phyloP scores from a whole-genome alignment of 2,329 filamentous ascomycete genomes.

The Knoxdaviesia proteae region DNA sequence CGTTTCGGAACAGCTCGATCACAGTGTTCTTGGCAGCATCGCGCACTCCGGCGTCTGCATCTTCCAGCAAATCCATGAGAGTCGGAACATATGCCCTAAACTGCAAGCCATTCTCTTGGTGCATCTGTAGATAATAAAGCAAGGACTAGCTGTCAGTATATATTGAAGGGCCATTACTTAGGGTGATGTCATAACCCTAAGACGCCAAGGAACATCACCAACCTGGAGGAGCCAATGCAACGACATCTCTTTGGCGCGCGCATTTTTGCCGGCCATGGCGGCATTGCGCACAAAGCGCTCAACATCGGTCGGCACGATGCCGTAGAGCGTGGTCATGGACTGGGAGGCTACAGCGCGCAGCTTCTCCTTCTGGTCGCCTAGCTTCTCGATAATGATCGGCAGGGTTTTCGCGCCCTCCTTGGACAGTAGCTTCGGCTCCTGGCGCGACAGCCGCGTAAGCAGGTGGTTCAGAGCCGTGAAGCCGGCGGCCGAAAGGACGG shows the following conservation, averaged over 20 bases:
- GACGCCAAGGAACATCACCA: conserved; percentile 7
- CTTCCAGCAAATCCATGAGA: conserved; percentile 72
- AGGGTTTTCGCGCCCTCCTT: conserved; percentile 53
- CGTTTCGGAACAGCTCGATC: conserved; percentile 71
- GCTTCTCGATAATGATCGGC: conserved; percentile 58
- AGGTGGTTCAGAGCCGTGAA: conserved; percentile 79
- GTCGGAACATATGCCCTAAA: conserved; percentile 69
- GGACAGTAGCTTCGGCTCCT: conserved; percentile 54
- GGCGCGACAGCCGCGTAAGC: conserved; percentile 65
- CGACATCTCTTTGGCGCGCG: conserved; percentile 64
- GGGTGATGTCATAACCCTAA: too few species aligned
- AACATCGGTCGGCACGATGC: conserved; percentile 47
- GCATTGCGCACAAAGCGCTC: conserved; percentile 62
- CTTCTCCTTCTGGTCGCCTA: conserved; percentile 78
- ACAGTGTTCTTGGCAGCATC: conserved; percentile 67
- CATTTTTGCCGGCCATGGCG: conserved; percentile 61
- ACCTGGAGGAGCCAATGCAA: conserved; percentile 74
- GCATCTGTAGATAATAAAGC: conserved; percentile 35
- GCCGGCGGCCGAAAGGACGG: conserved; percentile 57
- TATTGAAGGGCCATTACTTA: too few species aligned
- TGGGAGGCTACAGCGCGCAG: conserved; percentile 54
- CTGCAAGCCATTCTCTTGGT: conserved; percentile 54
- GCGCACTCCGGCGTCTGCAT: conserved; percentile 72
- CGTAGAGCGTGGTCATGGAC: conserved; percentile 59
- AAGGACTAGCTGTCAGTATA: not conserved